Evolutionary conservation across 345 rosid species (phyloP).

Genomic region (Combretum micranthum): DNA sequence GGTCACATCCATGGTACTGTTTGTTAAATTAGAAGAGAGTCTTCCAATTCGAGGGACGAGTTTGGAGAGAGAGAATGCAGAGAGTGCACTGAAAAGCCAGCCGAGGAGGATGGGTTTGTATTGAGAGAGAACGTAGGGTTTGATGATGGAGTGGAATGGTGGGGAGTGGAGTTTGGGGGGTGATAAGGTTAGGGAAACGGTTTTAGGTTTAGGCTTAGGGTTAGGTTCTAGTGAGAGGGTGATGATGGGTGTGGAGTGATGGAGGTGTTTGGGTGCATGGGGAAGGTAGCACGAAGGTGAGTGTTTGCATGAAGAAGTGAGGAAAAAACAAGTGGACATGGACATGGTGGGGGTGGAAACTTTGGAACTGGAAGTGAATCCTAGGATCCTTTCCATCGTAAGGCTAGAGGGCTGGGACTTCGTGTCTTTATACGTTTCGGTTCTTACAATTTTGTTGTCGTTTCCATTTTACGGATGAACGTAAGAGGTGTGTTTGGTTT

Average conservation of each 20-base stretch:
- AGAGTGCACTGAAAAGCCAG: conserved; percentile 75
- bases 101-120: conserved; percentile 50
- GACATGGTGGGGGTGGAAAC: no score
- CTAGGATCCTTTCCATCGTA: neutral
- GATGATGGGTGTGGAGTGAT: neutral
- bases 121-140: conserved; percentile 59
- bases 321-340: conserved; percentile 11
- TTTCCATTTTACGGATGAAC: no score
- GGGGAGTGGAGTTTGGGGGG: conserved; percentile 20
- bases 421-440: no score
- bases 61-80: conserved; percentile 63
- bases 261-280: conserved; percentile 5
- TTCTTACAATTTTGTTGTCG: no score
- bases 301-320: conserved; percentile 7
- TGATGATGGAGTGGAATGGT: conserved; percentile 44
- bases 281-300: conserved; percentile 3
- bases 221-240: conserved; percentile 3
- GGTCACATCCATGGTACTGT: conserved; percentile 9
- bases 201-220: conserved; percentile 1
- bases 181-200: neutral
- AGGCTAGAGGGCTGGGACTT: neutral
- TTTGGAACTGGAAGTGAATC: conserved; percentile 4
- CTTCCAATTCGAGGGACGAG: conserved; percentile 60
- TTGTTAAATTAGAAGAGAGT: conserved; percentile 35
- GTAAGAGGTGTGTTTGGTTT: no score